Evolutionary conservation across 768 basidiomycete species (phyloP), one percentile per base, ranked within the genome.

Genomic region (Boletus sp.): DNA sequence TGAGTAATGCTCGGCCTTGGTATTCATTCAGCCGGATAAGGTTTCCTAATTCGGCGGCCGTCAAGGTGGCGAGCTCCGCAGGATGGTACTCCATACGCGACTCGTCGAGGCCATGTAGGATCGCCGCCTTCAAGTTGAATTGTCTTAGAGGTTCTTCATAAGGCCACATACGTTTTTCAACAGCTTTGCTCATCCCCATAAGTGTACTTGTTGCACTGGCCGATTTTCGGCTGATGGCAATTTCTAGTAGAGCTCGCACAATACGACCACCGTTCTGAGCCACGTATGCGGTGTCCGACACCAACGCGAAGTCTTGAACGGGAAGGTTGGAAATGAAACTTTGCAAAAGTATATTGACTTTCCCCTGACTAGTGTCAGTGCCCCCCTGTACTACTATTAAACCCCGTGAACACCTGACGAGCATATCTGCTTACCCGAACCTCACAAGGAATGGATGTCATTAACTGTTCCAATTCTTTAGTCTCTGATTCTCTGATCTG

Each of bases 251-350:
- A 40, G 94, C 92, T n/a, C 97, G 85, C 50, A 92, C 79, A 59
- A 99, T 98, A 56, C 97, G 89, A 17, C 89, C 94, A 15, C 87
- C 90, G 64, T 98, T 99, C 67, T 98, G 95, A 23, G 94, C 90
- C 39, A 85, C 92, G 66, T 96, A 99, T 2, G 87, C 92, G 65
- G 84, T 88, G 66, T 99, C 97, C 1, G 97, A 98, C 7, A 98
- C 87, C 54, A 99, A 76, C 9, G 97, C 97, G 64, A 97, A 99
- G 71, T 99, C 97, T 56, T 97, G 89, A 14, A 97, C 75, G n/a
- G 76, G 74, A 41, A 83, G 78, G 43, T 81, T 75, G 35, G 93
- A 97, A 58, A 99, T 93, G 70, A 83, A 90, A 1, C 83, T 88
- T 72, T 99, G 97, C 21, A 99, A 77, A 17, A 98, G 79, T 56